A percentile compares a stretch with the other conserved stretches of the same genome.
These are phyloP conservation scores for Acmispon strigosus DNA, from an alignment of 306 rosid genomes.

Conservation along the genomic window DNA sequence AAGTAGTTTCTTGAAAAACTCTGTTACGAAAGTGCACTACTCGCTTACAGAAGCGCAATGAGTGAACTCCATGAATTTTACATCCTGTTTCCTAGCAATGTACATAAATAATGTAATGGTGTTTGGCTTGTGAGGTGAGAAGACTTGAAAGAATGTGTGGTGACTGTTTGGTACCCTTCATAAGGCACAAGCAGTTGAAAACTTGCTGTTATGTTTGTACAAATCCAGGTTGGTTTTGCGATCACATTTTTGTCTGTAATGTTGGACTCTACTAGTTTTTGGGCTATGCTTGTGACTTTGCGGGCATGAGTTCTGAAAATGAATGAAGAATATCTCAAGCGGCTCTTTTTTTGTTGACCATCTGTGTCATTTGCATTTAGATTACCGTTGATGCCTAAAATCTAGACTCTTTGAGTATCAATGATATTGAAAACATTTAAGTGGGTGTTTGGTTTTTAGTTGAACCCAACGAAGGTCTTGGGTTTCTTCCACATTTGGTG, in stretches of 20 bases:
- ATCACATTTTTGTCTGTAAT: background rate
- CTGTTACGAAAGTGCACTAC: slow-evolving; percentile 58
- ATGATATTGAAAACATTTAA: too few relatives aligned
- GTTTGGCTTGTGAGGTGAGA: slow-evolving; percentile 1
- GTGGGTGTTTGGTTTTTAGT: too few relatives aligned
- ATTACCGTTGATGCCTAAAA: background rate
- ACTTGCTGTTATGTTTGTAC: background rate
- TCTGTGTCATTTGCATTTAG: background rate
- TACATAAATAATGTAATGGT: slow-evolving; percentile 30
- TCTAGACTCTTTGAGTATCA: too few relatives aligned
- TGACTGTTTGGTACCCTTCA: background rate
- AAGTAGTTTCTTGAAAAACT: slow-evolving; percentile 51
- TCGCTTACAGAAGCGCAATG: slow-evolving; percentile 66
- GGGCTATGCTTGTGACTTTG: background rate
- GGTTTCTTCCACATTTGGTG: too few relatives aligned
- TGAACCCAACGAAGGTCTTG: too few relatives aligned
- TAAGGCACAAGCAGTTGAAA: background rate
- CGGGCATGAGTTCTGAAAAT: background rate
- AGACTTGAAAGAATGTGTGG: background rate
- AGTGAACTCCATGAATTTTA: background rate
- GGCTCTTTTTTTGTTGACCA: background rate
- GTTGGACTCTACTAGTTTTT: background rate
- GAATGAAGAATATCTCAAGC: background rate
- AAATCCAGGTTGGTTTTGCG: background rate
- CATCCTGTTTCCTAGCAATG: slow-evolving; percentile 11